Evolutionary conservation across 176 grass and related monocot genomes (phyloP).

Genomic region (Oryza australiensis): DNA sequence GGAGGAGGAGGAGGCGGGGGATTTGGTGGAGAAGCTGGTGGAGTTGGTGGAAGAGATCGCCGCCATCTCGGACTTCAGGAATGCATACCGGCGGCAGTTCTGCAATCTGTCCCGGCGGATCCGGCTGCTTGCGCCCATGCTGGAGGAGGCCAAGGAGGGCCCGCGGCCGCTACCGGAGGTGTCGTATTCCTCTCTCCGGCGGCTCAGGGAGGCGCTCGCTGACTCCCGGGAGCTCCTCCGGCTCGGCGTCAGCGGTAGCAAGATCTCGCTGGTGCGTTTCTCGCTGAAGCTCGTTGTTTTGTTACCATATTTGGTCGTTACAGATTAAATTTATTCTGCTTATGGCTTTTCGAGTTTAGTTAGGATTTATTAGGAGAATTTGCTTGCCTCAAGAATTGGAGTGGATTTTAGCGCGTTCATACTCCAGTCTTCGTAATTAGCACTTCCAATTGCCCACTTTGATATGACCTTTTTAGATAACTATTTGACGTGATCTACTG

Average conservation of each 20-base stretch:
- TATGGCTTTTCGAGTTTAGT: background rate
- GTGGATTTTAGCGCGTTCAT: background rate
- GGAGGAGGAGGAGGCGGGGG: constrained; percentile 23
- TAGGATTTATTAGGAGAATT: background rate
- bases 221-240: constrained; percentile 68
- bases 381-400: constrained; percentile 7
- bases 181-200: constrained; percentile 42
- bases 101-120: constrained; percentile 91
- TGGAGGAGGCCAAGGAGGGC: constrained; percentile 89
- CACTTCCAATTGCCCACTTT: background rate
- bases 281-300: constrained; percentile 24
- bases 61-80: constrained; percentile 68
- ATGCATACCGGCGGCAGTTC: constrained; percentile 82
- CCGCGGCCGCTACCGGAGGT: constrained; percentile 40
- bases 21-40: constrained; percentile 51
- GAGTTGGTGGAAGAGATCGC: constrained; percentile 65
- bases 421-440: background rate
- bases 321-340: constrained; percentile 8
- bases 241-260: constrained; percentile 77
- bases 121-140: constrained; percentile 84
- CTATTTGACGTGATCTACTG: background rate
- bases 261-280: constrained; percentile 86
- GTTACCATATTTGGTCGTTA: background rate
- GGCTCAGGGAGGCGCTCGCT: constrained; percentile 58
- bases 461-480: background rate